Conservation (phyloP, 75 land plant genomes). For the Azolla pinnata region DNA sequence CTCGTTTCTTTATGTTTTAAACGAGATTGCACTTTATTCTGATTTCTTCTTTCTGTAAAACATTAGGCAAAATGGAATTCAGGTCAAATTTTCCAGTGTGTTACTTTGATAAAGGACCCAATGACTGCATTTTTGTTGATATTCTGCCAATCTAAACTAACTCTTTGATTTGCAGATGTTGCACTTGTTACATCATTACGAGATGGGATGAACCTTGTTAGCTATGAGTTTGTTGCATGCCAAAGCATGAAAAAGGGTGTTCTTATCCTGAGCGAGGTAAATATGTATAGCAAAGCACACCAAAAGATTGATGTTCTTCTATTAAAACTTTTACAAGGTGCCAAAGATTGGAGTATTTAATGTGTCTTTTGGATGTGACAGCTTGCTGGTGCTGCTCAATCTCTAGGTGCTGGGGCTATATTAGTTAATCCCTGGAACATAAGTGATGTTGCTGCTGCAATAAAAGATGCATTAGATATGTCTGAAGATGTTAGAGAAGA, state of each 20-base stretch:
- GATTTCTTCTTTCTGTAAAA: too few species aligned
- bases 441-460: conserved; percentile 80
- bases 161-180: conserved; percentile 42
- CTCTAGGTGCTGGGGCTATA: conserved; percentile 93
- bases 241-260: conserved; percentile 41
- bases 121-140: too few species aligned
- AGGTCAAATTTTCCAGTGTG: too few species aligned
- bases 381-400: conserved; percentile 99
- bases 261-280: conserved; percentile 40
- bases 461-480: conserved; percentile 72
- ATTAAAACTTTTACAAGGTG: too few species aligned
- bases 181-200: conserved; percentile 40
- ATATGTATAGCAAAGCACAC: neutral
- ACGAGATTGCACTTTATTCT: too few species aligned
- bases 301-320: neutral
- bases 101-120: too few species aligned
- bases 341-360: too few species aligned
- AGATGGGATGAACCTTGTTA: conserved; percentile 51
- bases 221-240: conserved; percentile 48
- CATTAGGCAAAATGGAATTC: too few species aligned
- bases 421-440: conserved; percentile 98
- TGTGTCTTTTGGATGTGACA: too few species aligned
- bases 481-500: conserved; percentile 73
- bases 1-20: too few species aligned
- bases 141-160: too few species aligned